Evolutionary conservation across 805 yeast genomes (phyloP).

Genomic region (Hanseniaspora vineae): DNA sequence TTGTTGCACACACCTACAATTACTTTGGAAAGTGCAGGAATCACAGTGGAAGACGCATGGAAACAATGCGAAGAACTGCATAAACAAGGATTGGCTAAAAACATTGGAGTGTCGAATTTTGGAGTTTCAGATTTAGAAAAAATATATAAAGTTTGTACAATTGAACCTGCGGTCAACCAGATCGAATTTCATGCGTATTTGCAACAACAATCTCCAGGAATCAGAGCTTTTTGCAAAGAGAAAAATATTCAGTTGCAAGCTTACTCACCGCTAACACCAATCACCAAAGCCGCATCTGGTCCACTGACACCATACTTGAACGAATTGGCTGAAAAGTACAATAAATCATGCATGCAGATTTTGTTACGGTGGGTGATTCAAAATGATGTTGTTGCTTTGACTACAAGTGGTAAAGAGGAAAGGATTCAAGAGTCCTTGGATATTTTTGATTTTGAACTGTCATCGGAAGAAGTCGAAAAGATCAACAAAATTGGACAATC

Average conservation of each 20-base stretch:
- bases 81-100: constrained; percentile 42
- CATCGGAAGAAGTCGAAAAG: constrained; percentile 31
- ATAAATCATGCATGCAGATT: constrained; percentile 41
- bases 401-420: constrained; percentile 43
- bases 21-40: constrained; percentile 30
- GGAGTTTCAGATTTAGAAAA: constrained; percentile 35
- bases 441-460: constrained; percentile 39
- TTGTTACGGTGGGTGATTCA: constrained; percentile 55
- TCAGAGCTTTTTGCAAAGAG: constrained; percentile 33
- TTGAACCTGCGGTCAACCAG: constrained; percentile 49
- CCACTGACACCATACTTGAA: constrained; percentile 26
- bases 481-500: constrained; percentile 28
- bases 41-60: constrained; percentile 45
- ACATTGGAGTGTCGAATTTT: constrained; percentile 62
- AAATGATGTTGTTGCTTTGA: constrained; percentile 49
- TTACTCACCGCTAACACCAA: constrained; percentile 50
- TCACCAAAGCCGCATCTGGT: constrained; percentile 33
- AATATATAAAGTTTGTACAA: constrained; percentile 29
- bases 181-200: constrained; percentile 58
- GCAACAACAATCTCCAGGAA: constrained; percentile 50
- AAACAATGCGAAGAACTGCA: constrained; percentile 37
- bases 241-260: constrained; percentile 43
- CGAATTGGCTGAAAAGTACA: constrained; percentile 37
- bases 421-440: constrained; percentile 43
- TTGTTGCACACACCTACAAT: constrained; percentile 53